Percentiles rank a stretch among this genome's conserved stretches.
Conservation (phyloP, 2,329 filamentous ascomycete species). For the Xylariaceae sp. region DNA sequence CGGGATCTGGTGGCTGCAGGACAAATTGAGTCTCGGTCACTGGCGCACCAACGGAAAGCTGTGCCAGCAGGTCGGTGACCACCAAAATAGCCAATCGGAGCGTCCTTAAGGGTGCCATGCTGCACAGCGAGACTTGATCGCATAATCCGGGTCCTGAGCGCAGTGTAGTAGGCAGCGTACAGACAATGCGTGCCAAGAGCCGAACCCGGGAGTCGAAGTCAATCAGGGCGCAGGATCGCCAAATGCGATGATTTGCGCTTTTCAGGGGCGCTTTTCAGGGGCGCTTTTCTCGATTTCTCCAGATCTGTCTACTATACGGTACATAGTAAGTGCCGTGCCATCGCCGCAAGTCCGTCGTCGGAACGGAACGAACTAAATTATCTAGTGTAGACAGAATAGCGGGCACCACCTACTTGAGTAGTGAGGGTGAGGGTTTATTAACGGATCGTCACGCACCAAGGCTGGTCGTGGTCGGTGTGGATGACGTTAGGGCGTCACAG, state of each 20-base stretch:
- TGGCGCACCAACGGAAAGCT: constrained; percentile 28
- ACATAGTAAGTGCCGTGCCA: background rate
- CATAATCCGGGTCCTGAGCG: background rate
- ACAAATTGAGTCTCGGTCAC: constrained; percentile 26
- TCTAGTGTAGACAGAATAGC: background rate
- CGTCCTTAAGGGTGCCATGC: constrained; percentile 24
- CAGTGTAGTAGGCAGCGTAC: background rate
- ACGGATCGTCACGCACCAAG: constrained; percentile 6
- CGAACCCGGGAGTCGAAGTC: background rate
- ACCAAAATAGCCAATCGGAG: constrained; percentile 23
- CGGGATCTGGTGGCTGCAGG: constrained; percentile 26
- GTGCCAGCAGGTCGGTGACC: constrained; percentile 28
- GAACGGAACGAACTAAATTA: background rate
- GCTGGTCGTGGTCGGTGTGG: constrained; percentile 1
- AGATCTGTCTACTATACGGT: background rate
- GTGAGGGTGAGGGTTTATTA: constrained; percentile 6
- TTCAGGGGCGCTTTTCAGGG: background rate
- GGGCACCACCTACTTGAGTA: background rate
- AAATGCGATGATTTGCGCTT: too few species aligned
- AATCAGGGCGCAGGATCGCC: background rate
- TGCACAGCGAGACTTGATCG: constrained; percentile 11
- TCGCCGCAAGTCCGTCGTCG: background rate
- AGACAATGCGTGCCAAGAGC: background rate
- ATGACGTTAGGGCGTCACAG: background rate
- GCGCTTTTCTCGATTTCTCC: background rate